Evolutionary conservation across 306 rosid species (phyloP), one percentile per base, ranked within the genome.

Genomic region (Prunus campanulata): DNA sequence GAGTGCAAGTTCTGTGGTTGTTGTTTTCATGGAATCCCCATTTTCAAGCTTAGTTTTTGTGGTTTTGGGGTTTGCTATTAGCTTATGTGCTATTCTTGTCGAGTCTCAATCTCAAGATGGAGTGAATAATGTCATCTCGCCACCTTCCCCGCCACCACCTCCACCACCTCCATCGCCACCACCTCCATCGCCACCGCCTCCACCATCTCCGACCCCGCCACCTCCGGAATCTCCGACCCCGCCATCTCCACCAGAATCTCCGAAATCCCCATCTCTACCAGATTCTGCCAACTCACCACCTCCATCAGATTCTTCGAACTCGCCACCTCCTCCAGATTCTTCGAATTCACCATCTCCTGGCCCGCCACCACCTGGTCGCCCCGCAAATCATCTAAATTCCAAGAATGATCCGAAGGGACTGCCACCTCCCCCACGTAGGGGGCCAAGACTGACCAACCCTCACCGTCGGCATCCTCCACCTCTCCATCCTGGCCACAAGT

Each of bases 1-100:
- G 61, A 57, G 63, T 62, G 59, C 29, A 48, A 79, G 65, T 63
- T 56, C 62, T 77, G 65, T 59, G 50, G 70, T 76, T 32, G 19
- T 70, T 79, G 66, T 68, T 22, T 83, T 52, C 72, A 95, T 95
- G 99, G 99, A 79, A 83, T 78, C 87, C 32, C 69, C 87, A 71
- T 80, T 85, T 9, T 77, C 87, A 46, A 77, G 79, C 59, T 84
- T 87, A 72, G 71, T 81, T 42, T 80, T 86, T 72, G 44, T 89
- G 73, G 82, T 86, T 78, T 79, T 88, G 27, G 87, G 83, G 29
- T 60, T 90, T 65, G 66, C 75, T 46, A 42, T 91, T 46, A 74
- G 83, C 66, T 49, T 87, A 52, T 83, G 64, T 68, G 82, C 89
- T 10, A 19, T 85, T 60, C 52, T 76, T 66, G 92, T 80, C 42